Conservation (phyloP, 2,329 filamentous ascomycete genomes). For the Cylindrodendrum hubeiense region DNA sequence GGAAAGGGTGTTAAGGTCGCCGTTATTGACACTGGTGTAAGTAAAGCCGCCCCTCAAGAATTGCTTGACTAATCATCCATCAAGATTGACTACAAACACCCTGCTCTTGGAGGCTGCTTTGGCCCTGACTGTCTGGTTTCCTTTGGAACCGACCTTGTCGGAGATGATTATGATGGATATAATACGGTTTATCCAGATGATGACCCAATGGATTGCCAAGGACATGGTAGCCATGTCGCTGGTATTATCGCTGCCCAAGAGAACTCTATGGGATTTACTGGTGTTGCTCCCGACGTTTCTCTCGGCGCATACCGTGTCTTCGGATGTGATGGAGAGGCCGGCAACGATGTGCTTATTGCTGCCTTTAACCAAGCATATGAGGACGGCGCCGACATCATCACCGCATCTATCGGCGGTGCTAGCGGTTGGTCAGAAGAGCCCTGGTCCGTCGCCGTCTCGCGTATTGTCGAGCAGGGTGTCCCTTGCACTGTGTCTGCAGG, state of each 20-base stretch:
- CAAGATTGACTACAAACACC: slow-evolving; percentile 72
- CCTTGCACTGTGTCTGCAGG: slow-evolving; percentile 66
- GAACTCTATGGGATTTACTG: slow-evolving; percentile 65
- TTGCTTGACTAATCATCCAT: neutral
- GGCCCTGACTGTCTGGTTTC: slow-evolving; percentile 69
- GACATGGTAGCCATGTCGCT: slow-evolving; percentile 72
- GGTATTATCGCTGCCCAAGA: slow-evolving; percentile 72
- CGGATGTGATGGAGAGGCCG: slow-evolving; percentile 63
- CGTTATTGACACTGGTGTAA: slow-evolving; percentile 67
- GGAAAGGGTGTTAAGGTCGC: slow-evolving; percentile 66
- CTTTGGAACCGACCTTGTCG: slow-evolving; percentile 70
- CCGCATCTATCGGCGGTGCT: slow-evolving; percentile 63
- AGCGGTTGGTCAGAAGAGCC: slow-evolving; percentile 66
- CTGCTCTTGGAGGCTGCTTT: slow-evolving; percentile 74
- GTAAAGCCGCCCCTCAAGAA: slow-evolving; percentile 32
- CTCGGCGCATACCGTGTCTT: slow-evolving; percentile 70
- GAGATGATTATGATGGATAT: slow-evolving; percentile 62
- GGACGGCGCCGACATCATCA: slow-evolving; percentile 70
- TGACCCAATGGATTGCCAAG: slow-evolving; percentile 68
- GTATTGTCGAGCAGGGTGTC: slow-evolving; percentile 66
- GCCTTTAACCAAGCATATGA: slow-evolving; percentile 72
- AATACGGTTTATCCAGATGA: slow-evolving; percentile 58
- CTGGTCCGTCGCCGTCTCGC: slow-evolving; percentile 63
- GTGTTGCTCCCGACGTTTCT: slow-evolving; percentile 67
- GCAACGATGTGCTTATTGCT: slow-evolving; percentile 69